Evolutionary conservation across 352 stramenopile species (phyloP).

Genomic region (Phytophthora constricta): DNA sequence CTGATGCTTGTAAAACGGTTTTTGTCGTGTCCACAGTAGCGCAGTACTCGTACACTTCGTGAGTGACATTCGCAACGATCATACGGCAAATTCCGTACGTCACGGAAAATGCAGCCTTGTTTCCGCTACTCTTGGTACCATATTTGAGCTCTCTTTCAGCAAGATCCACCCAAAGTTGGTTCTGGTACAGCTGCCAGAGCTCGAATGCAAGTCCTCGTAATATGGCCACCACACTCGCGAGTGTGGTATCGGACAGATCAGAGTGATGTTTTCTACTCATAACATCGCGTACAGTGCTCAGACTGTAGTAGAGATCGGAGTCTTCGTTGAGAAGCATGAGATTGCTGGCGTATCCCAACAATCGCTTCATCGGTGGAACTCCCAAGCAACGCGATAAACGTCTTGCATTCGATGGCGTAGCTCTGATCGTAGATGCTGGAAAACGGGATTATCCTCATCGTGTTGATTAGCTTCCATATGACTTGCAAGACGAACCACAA

Average conservation of each 20-base stretch:
- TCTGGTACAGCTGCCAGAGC: constrained; percentile 81
- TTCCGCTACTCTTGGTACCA: constrained; percentile 54
- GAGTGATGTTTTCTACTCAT: neutral
- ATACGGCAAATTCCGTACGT: constrained; percentile 63
- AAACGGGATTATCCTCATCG: constrained; percentile 23
- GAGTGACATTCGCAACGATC: constrained; percentile 61
- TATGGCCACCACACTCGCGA: constrained; percentile 33
- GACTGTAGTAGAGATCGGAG: constrained; percentile 67
- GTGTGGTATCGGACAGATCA: constrained; percentile 20
- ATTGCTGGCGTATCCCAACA: constrained; percentile 61
- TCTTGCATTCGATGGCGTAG: constrained; percentile 70
- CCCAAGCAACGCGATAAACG: constrained; percentile 71
- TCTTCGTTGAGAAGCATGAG: constrained; percentile 74
- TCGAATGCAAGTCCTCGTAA: constrained; percentile 60
- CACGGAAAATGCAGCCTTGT: constrained; percentile 53
- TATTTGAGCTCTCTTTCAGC: constrained; percentile 63
- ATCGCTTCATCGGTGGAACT: constrained; percentile 49
- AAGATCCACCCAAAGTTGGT: constrained; percentile 76
- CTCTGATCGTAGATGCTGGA: constrained; percentile 32
- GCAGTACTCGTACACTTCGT: constrained; percentile 51
- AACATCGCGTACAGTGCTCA: constrained; percentile 15
- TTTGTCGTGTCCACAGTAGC: constrained; percentile 10
- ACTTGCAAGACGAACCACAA: constrained; percentile 34
- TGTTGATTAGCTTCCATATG: constrained; percentile 11
- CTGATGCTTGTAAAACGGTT: constrained; percentile 1